Conservation (phyloP, 2,329 filamentous ascomycete species). For the Annulohypoxylon truncatum region DNA sequence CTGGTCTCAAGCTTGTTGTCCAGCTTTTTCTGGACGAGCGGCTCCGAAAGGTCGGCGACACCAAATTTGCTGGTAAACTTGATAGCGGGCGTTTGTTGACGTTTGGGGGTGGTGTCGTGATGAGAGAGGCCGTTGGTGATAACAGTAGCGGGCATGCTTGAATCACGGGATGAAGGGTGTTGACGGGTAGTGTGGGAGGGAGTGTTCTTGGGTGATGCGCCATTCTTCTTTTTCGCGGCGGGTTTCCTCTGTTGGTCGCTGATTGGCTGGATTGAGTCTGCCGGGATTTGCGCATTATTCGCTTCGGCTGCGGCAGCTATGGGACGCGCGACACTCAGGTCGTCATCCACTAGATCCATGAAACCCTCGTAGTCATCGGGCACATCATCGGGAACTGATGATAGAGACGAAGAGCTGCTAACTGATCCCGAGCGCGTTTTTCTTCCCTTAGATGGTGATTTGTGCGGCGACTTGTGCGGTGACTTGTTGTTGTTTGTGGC, state of each 20-base stretch:
- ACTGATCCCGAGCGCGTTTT: slow-evolving; percentile 46
- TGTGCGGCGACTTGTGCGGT: slow-evolving; percentile 37
- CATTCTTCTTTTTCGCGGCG: slow-evolving; percentile 51
- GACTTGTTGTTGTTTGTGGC: slow-evolving; percentile 25
- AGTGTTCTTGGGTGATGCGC: slow-evolving; percentile 48
- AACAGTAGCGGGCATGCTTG: slow-evolving; percentile 49
- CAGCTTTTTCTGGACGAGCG: slow-evolving; percentile 43
- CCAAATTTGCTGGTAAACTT: slow-evolving; percentile 48
- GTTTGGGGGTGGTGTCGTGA: slow-evolving; percentile 21
- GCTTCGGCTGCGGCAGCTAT: slow-evolving; percentile 49
- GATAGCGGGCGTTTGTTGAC: slow-evolving; percentile 24
- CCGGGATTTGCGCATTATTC: slow-evolving; percentile 50
- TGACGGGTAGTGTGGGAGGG: slow-evolving; percentile 42
- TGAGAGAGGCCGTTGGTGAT: slow-evolving; percentile 44
- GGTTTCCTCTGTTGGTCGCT: slow-evolving; percentile 49
- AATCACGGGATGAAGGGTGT: slow-evolving; percentile 43
- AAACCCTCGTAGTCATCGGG: slow-evolving; percentile 48
- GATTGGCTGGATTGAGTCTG: slow-evolving; percentile 50
- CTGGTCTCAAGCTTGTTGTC: slow-evolving; percentile 43
- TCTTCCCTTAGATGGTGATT: slow-evolving; percentile 37
- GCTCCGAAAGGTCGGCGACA: slow-evolving; percentile 36
- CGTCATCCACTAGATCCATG: slow-evolving; percentile 48
- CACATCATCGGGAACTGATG: slow-evolving; percentile 49
- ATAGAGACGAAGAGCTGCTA: slow-evolving; percentile 50
- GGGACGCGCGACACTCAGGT: slow-evolving; percentile 47